Conservation (phyloP, 1,284 basidiomycete genomes). For the Gomphus bonarii region DNA sequence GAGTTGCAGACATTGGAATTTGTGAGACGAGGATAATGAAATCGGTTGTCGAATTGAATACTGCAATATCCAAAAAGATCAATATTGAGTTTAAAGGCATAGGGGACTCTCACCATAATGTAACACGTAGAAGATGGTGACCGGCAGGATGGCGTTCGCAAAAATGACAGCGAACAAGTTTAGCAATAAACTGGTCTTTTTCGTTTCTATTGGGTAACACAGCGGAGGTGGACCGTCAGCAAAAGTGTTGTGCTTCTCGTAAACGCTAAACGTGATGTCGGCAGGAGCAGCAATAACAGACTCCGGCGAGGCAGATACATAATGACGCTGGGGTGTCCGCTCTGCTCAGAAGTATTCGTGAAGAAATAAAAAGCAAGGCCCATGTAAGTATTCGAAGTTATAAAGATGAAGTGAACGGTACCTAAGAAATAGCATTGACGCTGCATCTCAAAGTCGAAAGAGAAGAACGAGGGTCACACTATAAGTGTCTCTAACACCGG, state of each 20-base stretch:
- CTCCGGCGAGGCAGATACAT: too few relatives aligned
- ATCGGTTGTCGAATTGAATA: neutral
- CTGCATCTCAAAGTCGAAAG: too few relatives aligned
- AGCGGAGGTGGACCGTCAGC: neutral
- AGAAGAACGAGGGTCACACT: too few relatives aligned
- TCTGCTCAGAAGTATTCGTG: too few relatives aligned
- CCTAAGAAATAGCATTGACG: too few relatives aligned
- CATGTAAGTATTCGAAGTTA: too few relatives aligned
- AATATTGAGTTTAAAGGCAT: neutral
- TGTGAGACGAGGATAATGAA: neutral
- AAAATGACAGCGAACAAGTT: neutral
- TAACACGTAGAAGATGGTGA: neutral
- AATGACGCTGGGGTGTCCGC: too few relatives aligned
- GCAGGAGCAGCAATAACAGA: neutral
- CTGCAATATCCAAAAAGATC: neutral
- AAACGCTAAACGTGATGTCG: neutral
- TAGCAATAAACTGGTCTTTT: neutral
- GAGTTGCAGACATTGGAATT: neutral
- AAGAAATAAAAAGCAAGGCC: neutral
- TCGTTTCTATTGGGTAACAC: constrained; percentile 2
- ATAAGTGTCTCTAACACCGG: too few relatives aligned
- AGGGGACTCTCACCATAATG: neutral
- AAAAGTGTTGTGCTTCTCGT: neutral
- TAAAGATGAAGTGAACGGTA: too few relatives aligned
- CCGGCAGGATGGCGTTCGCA: neutral